Evolutionary conservation across 2,329 filamentous ascomycete genomes (phyloP), one percentile per base, ranked within the genome.

Genomic region (Colletotrichum cordylinicola): DNA sequence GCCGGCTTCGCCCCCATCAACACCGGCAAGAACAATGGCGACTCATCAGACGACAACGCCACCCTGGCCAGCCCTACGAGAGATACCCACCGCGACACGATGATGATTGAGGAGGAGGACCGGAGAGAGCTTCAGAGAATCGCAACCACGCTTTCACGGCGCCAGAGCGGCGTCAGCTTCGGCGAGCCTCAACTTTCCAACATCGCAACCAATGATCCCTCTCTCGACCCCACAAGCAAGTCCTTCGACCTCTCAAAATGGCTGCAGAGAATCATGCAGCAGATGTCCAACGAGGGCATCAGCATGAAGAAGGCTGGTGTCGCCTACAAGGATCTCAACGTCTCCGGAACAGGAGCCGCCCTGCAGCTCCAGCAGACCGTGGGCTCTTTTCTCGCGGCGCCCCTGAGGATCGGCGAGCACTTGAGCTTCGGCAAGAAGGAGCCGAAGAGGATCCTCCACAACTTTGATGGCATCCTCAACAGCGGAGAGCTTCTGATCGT

Each of bases 281-380:
- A 85, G 37, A 82, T 93, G 43, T 87, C 91, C 43, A 87, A 88
- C 21, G 90, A 93, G 73, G 90, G 90, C 1, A 84, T 93, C 61
- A 87, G 86, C 74, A 83, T 85, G 76, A 89, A 86, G 78, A 85
- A 86, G 8, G 89, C 92, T 0, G 92, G 93, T 5, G 87, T 95
- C 8, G 89, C 90, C 1, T 94, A 92, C 84, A 91, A 91, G 75
- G 88, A 94, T 67, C 87, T 95, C 39, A 90, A 90, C 72, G 92
- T 95, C 0, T 92, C 88, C 8, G 94, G 94, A 1, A 92, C 92
- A 0, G 93, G 93, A 1, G 88, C 90, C 4, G 92, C 92, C 1
- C 81, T 95, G 29, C 92, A 94, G 77, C 85, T 95, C 2, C 94
- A 96, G 80, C 87, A 92, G 71, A 95, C 91, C 4, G 92, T 95